Evolutionary conservation across 257 asterid genomes (phyloP), one percentile per base, ranked within the genome.

Genomic region (Jasminum sambac): DNA sequence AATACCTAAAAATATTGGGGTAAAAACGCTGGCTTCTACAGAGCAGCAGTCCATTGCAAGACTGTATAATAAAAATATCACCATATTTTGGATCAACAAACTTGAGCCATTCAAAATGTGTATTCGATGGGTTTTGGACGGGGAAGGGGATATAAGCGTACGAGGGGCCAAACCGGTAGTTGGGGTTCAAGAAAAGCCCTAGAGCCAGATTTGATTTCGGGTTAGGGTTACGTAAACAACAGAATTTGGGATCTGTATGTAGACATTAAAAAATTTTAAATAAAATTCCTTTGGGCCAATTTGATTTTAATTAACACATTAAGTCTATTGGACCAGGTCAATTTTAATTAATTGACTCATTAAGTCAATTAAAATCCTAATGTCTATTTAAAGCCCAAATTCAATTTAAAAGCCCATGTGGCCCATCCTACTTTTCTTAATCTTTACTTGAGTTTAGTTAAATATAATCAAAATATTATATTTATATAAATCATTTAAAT

Each of bases 21-120:
- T 64, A 71, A 14, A 36, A 36, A 16, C 89, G 82, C 12, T 71
- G 12, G 2, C n/a, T n/a, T n/a, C n/a, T n/a, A n/a, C n/a, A n/a
- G n/a, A n/a, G n/a, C n/a, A n/a, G n/a, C n/a, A n/a, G 82, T 66
- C 1, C 89, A 85, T 82, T 82, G 71, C 89, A 84, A 5, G 87
- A 82, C 24, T 82, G 80, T 8, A 77, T 0, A 11, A 82, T 75
- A 19, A 17, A 65, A 41, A 77, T 44, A n/a, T n/a, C n/a, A 21
- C 63, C 69, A n/a, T 36, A 38, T 4, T 66, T 25, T 6, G 71
- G 74, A 7, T 42, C 11, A 1, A 41, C 19, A 65, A 80, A 60
- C 0, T 63, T 41, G 16, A 72, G 73, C 1, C 17, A 24, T 21
- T 12, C 19, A 42, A 72, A 68, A 0, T 68, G 81, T 5, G 67